phyloP scores from a whole-genome alignment of 768 basidiomycete genomes.

The Amylocystis lapponica region DNA sequence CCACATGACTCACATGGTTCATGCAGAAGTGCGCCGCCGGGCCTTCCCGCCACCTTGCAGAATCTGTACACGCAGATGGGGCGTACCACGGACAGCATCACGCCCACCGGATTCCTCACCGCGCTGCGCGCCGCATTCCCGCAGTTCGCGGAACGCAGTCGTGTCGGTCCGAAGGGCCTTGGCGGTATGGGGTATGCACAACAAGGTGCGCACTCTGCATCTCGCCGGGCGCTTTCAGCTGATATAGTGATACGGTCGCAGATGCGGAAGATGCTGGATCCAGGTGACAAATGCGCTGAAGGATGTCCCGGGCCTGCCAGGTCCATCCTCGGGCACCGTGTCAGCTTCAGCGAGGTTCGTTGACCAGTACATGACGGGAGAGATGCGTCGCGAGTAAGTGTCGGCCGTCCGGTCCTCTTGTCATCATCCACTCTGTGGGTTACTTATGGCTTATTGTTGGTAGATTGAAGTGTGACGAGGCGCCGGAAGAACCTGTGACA shows the following conservation, averaged over 20 bases:
- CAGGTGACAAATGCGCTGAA: slow-evolving; percentile 68
- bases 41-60: slow-evolving; percentile 47
- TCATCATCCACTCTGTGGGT: neutral
- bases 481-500: slow-evolving; percentile 68
- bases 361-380: slow-evolving; percentile 76
- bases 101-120: slow-evolving; percentile 63
- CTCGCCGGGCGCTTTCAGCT: neutral
- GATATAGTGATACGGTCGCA: slow-evolving; percentile 10
- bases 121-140: slow-evolving; percentile 74
- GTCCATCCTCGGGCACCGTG: slow-evolving; percentile 23
- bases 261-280: slow-evolving; percentile 91
- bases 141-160: slow-evolving; percentile 74
- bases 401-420: neutral
- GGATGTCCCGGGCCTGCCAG: slow-evolving; percentile 49
- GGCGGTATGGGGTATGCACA: slow-evolving; percentile 59
- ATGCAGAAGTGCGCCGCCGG: slow-evolving; percentile 10
- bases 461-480: slow-evolving; percentile 79
- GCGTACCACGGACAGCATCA: slow-evolving; percentile 68
- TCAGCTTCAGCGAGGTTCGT: slow-evolving; percentile 52
- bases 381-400: slow-evolving; percentile 65
- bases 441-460: neutral
- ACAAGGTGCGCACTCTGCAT: slow-evolving; percentile 42
- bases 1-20: neutral
- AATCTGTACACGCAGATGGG: slow-evolving; percentile 71
- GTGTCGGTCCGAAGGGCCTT: slow-evolving; percentile 37